Conservation (phyloP, 768 basidiomycete genomes). For the Russula earlei region DNA sequence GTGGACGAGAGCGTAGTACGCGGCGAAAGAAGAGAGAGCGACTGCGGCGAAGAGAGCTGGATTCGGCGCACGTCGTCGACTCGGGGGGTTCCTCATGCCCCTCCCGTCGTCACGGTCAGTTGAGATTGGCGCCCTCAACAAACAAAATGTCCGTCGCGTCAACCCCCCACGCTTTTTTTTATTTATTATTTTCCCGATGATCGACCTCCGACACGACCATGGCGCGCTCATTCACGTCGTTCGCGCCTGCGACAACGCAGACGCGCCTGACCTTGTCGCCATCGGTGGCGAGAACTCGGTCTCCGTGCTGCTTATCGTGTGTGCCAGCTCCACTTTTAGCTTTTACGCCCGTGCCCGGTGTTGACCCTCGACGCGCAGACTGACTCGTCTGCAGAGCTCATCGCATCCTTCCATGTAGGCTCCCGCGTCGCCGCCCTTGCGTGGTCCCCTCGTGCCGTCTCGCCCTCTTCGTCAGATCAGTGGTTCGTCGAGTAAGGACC, state of each 20-base stretch:
- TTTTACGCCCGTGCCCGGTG: constrained; percentile 11
- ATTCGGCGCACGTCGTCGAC: constrained; percentile 40
- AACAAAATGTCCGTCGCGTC: no score
- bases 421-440: constrained; percentile 62
- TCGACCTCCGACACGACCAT: constrained; percentile 55
- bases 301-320: constrained; percentile 55
- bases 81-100: not conserved
- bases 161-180: no score
- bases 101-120: no score
- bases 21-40: constrained; percentile 43
- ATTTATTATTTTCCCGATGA: no score
- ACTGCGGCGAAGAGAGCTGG: constrained; percentile 54
- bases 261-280: constrained; percentile 61
- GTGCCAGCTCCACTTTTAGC: constrained; percentile 24
- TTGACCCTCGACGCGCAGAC: constrained; percentile 29
- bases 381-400: constrained; percentile 32
- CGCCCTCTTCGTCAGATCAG: constrained; percentile 51
- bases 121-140: not conserved
- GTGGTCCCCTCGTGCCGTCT: constrained; percentile 64
- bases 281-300: constrained; percentile 67
- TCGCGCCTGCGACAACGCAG: constrained; percentile 52
- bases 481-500: constrained; percentile 62
- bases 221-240: constrained; percentile 52
- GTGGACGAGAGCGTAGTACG: constrained; percentile 48
- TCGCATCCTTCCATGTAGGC: constrained; percentile 72